phyloP scores from a whole-genome alignment of 768 basidiomycete genomes.

The Lactarius deliciosus region DNA sequence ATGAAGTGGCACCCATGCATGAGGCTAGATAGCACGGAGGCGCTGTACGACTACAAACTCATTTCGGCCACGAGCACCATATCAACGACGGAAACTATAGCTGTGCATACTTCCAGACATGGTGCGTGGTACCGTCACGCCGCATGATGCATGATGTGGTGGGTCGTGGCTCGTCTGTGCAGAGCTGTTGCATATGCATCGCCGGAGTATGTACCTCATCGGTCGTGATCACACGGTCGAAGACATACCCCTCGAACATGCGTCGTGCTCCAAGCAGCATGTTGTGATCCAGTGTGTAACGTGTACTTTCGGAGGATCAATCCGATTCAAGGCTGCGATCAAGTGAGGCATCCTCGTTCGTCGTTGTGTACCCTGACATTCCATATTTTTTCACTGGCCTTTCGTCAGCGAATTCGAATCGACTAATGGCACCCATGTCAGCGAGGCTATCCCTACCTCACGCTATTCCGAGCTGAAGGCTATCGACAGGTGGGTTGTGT shows the following conservation, averaged over 20 bases:
- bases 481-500: conserved; percentile 62
- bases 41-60: no score
- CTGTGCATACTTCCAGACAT: no score
- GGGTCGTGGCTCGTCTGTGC: no score
- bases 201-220: conserved; percentile 92
- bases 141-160: no score
- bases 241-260: conserved; percentile 89
- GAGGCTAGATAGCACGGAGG: no score
- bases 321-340: conserved; percentile 52
- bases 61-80: no score
- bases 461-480: conserved; percentile 83
- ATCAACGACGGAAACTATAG: no score
- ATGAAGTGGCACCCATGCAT: no score
- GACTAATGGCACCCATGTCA: conserved; percentile 78
- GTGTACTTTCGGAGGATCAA: conserved; percentile 46
- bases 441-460: conserved; percentile 76
- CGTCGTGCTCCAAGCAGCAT: conserved; percentile 98
- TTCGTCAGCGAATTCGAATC: conserved; percentile 98
- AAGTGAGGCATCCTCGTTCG: conserved; percentile 61
- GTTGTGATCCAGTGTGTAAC: conserved; percentile 83
- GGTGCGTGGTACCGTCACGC: no score
- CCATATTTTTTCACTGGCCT: conserved; percentile 53
- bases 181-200: conserved; percentile 56
- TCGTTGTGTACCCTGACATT: conserved; percentile 4
- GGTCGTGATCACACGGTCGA: conserved; percentile 86